phyloP scores from a whole-genome alignment of 805 yeast species.

The Wickerhamiella qilinensis region DNA sequence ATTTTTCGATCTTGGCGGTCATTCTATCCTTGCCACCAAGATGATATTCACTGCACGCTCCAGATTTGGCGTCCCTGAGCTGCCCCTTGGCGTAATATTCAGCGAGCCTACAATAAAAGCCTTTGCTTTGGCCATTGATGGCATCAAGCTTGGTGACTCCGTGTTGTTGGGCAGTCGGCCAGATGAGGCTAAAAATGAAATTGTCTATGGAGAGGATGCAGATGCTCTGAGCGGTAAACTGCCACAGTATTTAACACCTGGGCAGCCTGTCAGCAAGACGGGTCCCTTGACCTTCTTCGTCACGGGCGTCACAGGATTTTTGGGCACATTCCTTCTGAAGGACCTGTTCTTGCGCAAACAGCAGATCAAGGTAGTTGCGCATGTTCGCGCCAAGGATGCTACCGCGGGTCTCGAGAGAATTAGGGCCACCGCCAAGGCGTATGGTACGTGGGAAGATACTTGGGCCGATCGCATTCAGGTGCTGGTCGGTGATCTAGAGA shows the following conservation, averaged over 20 bases:
- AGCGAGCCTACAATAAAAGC: conserved; percentile 70
- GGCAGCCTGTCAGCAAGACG: conserved; percentile 23
- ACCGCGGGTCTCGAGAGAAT: conserved; percentile 64
- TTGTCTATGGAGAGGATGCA: conserved; percentile 64
- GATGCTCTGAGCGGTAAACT: conserved; percentile 27
- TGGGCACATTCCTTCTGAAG: conserved; percentile 76
- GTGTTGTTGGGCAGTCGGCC: conserved; percentile 24
- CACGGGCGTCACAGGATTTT: conserved; percentile 93
- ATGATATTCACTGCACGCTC: conserved; percentile 89
- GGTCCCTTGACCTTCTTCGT: conserved; percentile 49
- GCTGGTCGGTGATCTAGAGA: conserved; percentile 69
- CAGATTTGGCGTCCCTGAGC: conserved; percentile 47
- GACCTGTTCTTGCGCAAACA: conserved; percentile 49
- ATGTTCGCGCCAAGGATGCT: conserved; percentile 69
- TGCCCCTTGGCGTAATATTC: conserved; percentile 83
- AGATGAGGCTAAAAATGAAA: conserved; percentile 21
- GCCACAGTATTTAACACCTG: conserved; percentile 33
- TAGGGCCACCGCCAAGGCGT: conserved; percentile 56
- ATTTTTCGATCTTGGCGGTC: conserved; percentile 96
- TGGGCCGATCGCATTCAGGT: conserved; percentile 46
- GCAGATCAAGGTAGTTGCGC: conserved; percentile 57
- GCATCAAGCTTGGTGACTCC: conserved; percentile 30
- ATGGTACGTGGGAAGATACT: conserved; percentile 60
- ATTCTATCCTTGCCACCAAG: conserved; percentile 88
- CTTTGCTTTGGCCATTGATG: conserved; percentile 60